Base-by-base conservation (phyloP, 176 grass and related monocot genomes). In the Triticum urartu region DNA sequence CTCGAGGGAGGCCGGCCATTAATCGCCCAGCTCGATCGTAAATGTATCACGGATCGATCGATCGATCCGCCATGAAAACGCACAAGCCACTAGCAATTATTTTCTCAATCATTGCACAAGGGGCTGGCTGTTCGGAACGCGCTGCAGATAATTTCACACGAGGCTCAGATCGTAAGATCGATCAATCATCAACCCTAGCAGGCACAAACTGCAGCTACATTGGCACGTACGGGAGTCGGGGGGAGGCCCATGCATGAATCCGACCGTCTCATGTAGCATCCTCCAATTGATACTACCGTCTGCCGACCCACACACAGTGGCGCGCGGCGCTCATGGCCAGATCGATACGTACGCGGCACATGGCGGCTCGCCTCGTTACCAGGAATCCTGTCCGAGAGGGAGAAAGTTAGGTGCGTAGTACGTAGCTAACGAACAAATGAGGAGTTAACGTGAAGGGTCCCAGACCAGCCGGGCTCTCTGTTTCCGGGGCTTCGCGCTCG, bases 361-460 rank as follows among this genome's bases (percentile, higher is more conserved):
- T 86, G 86, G 45, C 58, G 86, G 73, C 26, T 75, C 72, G 82
- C 80, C 75, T 80, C 80, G 77, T 62, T 80, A 78, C 77, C 70
- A 56, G 89, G 89, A 85, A 81, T 88, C 86, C 64, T 86, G 84
- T 79, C 84, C 74, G 66, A 59, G 80, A 35, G 72, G 26, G 85
- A 35, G 30, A 17, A 32, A 28, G 70, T 4, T 74, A 15, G n/a
- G 71, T 47, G 47, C 21, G 21, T 24, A 25, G 18, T 24, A 28
- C 11, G 8, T 48, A 52, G 72, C 72, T 88, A 88, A 63, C 52
- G 70, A 85, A 86, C 89, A 85, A 91, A 52, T 25, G 32, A 3
- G 52, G 86, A 81, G 62, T 78, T 85, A 81, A 88, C 81, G 68
- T 36, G 26, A 25, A 64, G 82, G 82, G 86, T 18, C 80, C 48